These are phyloP conservation scores for Penicillium egyptiacum DNA, from an alignment of 495 filamentous ascomycete genomes.

Conservation along the genomic window DNA sequence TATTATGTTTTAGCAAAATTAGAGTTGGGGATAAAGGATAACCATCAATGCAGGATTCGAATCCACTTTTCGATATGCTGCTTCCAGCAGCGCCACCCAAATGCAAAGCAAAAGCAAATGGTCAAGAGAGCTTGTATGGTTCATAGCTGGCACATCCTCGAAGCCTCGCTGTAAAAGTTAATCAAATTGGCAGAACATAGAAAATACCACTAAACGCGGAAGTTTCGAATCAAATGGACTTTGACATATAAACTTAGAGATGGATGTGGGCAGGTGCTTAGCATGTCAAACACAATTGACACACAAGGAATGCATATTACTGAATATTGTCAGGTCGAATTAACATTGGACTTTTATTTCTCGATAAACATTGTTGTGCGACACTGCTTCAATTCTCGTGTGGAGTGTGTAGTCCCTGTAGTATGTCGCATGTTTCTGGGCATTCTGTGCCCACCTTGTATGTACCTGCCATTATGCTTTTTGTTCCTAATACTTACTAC, in stretches of 20 bases:
- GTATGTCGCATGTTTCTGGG: background rate
- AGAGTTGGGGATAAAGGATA: background rate
- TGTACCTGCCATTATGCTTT: background rate
- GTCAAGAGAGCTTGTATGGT: background rate
- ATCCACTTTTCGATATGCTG: background rate
- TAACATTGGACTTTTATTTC: background rate
- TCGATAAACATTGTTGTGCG: background rate
- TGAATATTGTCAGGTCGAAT: background rate
- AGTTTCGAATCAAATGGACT: background rate
- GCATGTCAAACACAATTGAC: background rate
- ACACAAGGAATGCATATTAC: background rate
- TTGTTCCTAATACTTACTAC: background rate
- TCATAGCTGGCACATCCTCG: background rate
- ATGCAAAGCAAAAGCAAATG: background rate
- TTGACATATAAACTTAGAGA: background rate
- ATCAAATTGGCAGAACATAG: constrained; percentile 27
- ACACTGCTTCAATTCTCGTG: background rate
- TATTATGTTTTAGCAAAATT: background rate
- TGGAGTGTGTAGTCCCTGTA: background rate
- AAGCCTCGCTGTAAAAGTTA: background rate
- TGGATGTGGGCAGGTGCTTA: background rate
- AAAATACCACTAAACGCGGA: too few relatives aligned
- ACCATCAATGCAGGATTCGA: background rate
- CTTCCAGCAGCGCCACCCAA: background rate
- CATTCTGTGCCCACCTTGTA: background rate